Evolutionary conservation across 345 rosid genomes (phyloP), one percentile per base, ranked within the genome.

Genomic region (Erodium maritimum): DNA sequence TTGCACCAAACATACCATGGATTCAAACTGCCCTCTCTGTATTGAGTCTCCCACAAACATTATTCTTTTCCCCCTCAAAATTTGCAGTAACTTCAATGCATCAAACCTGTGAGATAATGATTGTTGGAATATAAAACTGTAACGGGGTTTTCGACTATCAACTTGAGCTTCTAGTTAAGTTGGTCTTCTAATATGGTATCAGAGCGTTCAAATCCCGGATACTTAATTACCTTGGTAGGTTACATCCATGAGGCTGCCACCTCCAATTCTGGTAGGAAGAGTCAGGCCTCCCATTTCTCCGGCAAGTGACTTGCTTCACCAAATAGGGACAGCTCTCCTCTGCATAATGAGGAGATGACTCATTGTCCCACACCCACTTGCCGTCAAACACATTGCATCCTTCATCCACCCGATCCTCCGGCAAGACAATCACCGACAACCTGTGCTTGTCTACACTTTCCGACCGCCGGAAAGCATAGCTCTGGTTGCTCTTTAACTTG

Each of bases 41-140:
- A 91, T 86, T 0, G 96, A 91, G 71, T 91, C 98, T 63, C 96
- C 98, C 59, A 91, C 71, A 52, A 88, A 86, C 96, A 91, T 86
- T 56, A 91, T 62, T 55, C 96, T 84, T 65, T 86, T 83, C 59
- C 78, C 69, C 71, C 96, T 75, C 74, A 91, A 65, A 54, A 80
- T 75, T 58, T 83, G 86, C 72, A 88, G 59, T 23, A 91, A 72
- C 84, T 88, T 91, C 72, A 80, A 21, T 22, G 94, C 77, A 69
- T 91, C 79, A 61, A 91, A 84, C 68, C 96, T 90, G 80, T 50
- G 67, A 67, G 48, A 64, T n/a, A n/a, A n/a, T n/a, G n/a, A n/a
- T n/a, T n/a, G n/a, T n/a, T n/a, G n/a, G n/a, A n/a, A n/a, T n/a
- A n/a, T n/a, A n/a, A n/a, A n/a, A n/a, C n/a, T n/a, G n/a, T n/a